Percentiles rank a stretch among this genome's conserved stretches.
Conservation (phyloP, 139 green algal species). For the Micractinium sp. region DNA sequence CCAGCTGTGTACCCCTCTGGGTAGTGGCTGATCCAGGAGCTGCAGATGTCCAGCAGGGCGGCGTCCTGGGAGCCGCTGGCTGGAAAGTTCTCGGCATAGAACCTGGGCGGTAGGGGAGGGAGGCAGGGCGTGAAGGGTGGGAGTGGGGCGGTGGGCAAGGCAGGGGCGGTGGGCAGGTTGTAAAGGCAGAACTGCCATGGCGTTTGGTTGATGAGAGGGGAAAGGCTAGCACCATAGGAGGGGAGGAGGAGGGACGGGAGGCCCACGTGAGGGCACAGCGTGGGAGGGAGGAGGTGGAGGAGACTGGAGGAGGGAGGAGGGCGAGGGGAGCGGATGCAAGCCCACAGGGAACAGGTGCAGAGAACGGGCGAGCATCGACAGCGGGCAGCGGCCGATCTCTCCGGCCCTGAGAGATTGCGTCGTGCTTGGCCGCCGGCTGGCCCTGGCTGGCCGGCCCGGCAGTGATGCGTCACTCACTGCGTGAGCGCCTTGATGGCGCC, state of each 20-base stretch:
- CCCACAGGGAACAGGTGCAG: too few species aligned
- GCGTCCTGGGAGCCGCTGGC: conserved; percentile 45
- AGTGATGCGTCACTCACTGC: conserved; percentile 51
- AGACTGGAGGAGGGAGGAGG: too few species aligned
- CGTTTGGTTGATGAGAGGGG: too few species aligned
- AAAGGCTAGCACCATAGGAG: too few species aligned
- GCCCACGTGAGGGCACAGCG: too few species aligned
- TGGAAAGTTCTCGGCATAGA: conserved; percentile 79
- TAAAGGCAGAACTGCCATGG: too few species aligned
- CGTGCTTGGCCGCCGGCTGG: too few species aligned
- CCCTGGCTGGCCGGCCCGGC: not conserved
- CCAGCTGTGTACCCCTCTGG: conserved; percentile 72
- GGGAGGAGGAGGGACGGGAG: too few species aligned
- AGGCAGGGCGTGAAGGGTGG: not conserved
- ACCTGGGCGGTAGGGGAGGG: conserved; percentile 45
- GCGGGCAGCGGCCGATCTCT: too few species aligned
- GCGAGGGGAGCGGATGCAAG: too few species aligned
- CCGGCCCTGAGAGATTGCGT: too few species aligned
- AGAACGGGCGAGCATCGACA: too few species aligned
- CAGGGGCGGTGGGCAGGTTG: not conserved
- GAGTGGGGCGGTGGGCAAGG: not conserved
- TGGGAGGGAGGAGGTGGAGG: not conserved
- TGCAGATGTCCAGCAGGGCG: conserved; percentile 72
- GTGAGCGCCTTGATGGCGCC: conserved; percentile 87
- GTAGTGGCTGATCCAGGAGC: conserved; percentile 88